A percentile compares a stretch with the other conserved stretches of the same genome.
Conservation (phyloP, 441 rosid genomes). For the Melastoma candidum region DNA sequence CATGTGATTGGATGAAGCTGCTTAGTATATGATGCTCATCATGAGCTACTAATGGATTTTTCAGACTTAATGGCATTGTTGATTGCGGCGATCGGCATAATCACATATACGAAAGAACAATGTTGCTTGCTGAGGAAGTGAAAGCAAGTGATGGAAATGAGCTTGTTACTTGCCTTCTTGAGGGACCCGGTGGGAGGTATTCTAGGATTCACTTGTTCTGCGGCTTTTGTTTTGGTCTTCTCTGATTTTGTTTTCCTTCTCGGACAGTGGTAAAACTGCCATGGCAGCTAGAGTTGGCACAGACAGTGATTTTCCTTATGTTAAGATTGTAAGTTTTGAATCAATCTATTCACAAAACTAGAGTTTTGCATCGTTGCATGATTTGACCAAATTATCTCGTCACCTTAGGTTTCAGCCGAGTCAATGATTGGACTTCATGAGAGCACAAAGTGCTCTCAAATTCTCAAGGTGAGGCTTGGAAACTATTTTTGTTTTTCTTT, state of each 20-base stretch:
- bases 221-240: slow-evolving; percentile 5
- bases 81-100: slow-evolving; percentile 70
- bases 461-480: slow-evolving; percentile 54
- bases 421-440: slow-evolving; percentile 94
- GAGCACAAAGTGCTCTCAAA: slow-evolving; percentile 91
- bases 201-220: slow-evolving; percentile 4
- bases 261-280: slow-evolving; percentile 89
- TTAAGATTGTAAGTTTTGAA: slow-evolving; percentile 69
- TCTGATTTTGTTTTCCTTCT: slow-evolving; percentile 12
- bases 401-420: slow-evolving; percentile 76
- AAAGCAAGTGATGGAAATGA: slow-evolving; percentile 97
- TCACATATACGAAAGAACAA: slow-evolving; percentile 81
- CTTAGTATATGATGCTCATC: no score
- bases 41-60: slow-evolving; percentile 7
- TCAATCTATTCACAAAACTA: slow-evolving; percentile 4
- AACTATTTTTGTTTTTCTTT: neutral
- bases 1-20: no score
- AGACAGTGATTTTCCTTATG: slow-evolving; percentile 92
- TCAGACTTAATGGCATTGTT: slow-evolving; percentile 84
- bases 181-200: slow-evolving; percentile 92
- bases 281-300: slow-evolving; percentile 92
- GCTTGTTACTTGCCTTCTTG: slow-evolving; percentile 86
- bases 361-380: slow-evolving; percentile 6
- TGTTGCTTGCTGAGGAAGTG: slow-evolving; percentile 89
- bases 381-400: slow-evolving; percentile 8